Evolutionary conservation across 2,329 filamentous ascomycete species (phyloP).

Genomic region (Botrytis tulipae): DNA sequence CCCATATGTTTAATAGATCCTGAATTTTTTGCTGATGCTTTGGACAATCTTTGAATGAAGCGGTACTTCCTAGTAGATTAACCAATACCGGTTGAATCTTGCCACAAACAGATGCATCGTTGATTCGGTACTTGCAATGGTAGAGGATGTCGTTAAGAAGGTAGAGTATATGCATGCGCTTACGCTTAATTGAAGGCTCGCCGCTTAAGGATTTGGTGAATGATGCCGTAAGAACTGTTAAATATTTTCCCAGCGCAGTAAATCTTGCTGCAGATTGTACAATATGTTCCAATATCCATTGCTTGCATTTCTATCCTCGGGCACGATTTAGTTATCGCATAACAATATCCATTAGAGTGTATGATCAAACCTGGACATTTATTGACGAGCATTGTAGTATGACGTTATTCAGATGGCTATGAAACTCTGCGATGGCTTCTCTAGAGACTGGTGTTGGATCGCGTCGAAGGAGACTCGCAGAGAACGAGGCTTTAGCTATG

Average conservation of each 20-base stretch:
- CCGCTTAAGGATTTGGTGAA: slow-evolving; percentile 42
- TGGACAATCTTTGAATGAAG: slow-evolving; percentile 57
- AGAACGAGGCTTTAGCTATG: slow-evolving; percentile 77
- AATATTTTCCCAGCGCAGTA: slow-evolving; percentile 70
- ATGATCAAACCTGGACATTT: slow-evolving; percentile 80
- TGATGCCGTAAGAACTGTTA: slow-evolving; percentile 66
- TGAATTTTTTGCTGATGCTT: slow-evolving; percentile 66
- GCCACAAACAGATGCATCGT: slow-evolving; percentile 51
- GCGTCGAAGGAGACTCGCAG: slow-evolving; percentile 68
- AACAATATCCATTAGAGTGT: slow-evolving; percentile 37
- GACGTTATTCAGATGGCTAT: slow-evolving; percentile 61
- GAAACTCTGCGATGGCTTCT: slow-evolving; percentile 68
- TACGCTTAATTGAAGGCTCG: slow-evolving; percentile 61
- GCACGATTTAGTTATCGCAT: slow-evolving; percentile 42
- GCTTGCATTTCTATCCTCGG: slow-evolving; percentile 74
- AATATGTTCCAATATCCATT: slow-evolving; percentile 76
- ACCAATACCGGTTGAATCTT: slow-evolving; percentile 59
- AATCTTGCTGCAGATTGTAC: slow-evolving; percentile 65
- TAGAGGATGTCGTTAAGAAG: slow-evolving; percentile 76
- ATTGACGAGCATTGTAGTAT: slow-evolving; percentile 69
- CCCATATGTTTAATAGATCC: slow-evolving; percentile 68
- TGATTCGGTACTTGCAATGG: slow-evolving; percentile 57
- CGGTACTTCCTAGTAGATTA: slow-evolving; percentile 58
- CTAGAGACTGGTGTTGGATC: slow-evolving; percentile 69
- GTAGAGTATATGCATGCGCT: slow-evolving; percentile 73